Evolutionary conservation across 2,329 filamentous ascomycete genomes (phyloP).

Genomic region (Trichoderma koningiopsis): DNA sequence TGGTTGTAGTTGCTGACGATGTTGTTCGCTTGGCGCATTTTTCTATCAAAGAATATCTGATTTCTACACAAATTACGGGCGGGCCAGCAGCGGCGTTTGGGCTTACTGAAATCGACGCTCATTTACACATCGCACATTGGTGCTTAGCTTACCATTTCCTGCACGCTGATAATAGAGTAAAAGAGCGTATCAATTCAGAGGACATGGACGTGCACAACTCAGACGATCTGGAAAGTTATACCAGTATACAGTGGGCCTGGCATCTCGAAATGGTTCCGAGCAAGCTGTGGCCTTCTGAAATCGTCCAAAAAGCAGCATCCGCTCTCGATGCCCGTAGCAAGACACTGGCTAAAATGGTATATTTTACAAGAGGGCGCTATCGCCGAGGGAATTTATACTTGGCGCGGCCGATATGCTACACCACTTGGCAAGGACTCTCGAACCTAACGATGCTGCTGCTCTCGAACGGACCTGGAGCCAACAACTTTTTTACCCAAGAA

Average conservation of each 20-base stretch:
- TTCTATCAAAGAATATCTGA: constrained; percentile 26
- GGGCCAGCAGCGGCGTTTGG: neutral
- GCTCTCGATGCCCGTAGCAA: neutral
- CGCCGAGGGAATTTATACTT: neutral
- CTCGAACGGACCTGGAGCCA: neutral
- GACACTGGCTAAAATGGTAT: neutral
- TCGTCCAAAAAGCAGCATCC: neutral
- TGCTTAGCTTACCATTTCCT: neutral
- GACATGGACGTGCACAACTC: neutral
- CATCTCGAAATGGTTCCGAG: constrained; percentile 8
- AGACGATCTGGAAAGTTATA: neutral
- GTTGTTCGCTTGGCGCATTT: constrained; percentile 21
- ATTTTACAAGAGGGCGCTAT: neutral
- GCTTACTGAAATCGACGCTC: constrained; percentile 5
- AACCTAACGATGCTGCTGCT: neutral
- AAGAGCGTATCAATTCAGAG: neutral
- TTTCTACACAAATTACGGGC: constrained; percentile 3
- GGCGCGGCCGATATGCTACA: neutral
- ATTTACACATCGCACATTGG: constrained; percentile 9
- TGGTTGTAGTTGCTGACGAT: neutral
- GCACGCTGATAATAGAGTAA: neutral
- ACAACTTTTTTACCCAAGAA: neutral
- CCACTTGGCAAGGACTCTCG: neutral
- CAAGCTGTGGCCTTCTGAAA: neutral
- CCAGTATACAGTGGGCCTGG: neutral